These are phyloP conservation scores for Dactylellina sp. DNA, from an alignment of 2,329 filamentous ascomycete species.

Conservation along the genomic window DNA sequence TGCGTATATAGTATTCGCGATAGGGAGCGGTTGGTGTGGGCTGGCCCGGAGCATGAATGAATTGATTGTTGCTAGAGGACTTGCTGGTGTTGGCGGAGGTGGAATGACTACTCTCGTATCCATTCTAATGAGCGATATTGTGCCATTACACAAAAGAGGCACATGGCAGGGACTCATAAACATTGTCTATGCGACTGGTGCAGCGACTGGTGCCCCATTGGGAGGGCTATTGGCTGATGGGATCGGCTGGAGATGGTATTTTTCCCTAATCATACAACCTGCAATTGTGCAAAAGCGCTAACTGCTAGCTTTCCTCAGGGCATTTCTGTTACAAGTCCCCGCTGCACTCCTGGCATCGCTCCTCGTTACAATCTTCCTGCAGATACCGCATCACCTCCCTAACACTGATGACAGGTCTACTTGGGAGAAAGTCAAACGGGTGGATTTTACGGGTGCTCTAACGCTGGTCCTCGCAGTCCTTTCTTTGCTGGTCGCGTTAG, in stretches of 20 bases:
- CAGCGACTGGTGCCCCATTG: slow-evolving; percentile 76
- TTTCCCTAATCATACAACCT: slow-evolving; percentile 38
- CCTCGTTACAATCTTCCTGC: slow-evolving; percentile 71
- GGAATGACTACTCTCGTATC: slow-evolving; percentile 68
- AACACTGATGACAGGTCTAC: slow-evolving; percentile 73
- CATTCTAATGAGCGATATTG: slow-evolving; percentile 77
- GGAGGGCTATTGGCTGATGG: slow-evolving; percentile 78
- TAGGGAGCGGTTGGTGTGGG: slow-evolving; percentile 74
- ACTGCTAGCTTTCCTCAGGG: slow-evolving; percentile 63
- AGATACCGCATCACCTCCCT: slow-evolving; percentile 71
- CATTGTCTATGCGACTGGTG: slow-evolving; percentile 76
- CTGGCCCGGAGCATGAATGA: slow-evolving; percentile 74
- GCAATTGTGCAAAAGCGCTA: not conserved
- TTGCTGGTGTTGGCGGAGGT: slow-evolving; percentile 62
- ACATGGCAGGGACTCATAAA: slow-evolving; percentile 81
- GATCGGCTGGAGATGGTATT: slow-evolving; percentile 79
- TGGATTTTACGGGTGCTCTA: slow-evolving; percentile 79
- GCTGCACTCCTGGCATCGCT: slow-evolving; percentile 75
- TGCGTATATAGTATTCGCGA: slow-evolving; percentile 73
- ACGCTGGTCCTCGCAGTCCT: slow-evolving; percentile 75
- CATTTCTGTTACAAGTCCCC: slow-evolving; percentile 78
- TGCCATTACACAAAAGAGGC: slow-evolving; percentile 76
- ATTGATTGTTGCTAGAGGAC: slow-evolving; percentile 72
- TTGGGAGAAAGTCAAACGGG: slow-evolving; percentile 67
- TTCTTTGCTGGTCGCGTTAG: slow-evolving; percentile 75